Evolutionary conservation across 2,329 filamentous ascomycete species (phyloP).

Genomic region (Aspergillus melleus): DNA sequence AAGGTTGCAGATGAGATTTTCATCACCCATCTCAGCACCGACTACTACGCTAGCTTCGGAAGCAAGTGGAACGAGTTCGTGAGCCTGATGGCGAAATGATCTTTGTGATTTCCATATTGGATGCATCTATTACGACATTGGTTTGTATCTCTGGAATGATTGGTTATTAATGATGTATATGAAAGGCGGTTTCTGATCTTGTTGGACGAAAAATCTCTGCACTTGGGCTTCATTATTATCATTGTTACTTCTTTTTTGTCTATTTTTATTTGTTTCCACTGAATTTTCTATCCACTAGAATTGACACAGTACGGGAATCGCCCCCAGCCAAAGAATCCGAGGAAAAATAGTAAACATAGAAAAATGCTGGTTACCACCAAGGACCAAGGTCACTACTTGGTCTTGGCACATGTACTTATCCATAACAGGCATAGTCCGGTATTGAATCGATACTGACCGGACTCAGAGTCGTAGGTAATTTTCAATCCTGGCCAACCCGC

Average conservation of each 20-base stretch:
- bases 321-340: background rate
- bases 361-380: background rate
- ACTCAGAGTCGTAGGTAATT: background rate
- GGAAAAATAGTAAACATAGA: background rate
- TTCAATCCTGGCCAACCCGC: background rate
- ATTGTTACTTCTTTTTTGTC: background rate
- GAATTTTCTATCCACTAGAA: background rate
- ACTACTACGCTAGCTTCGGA: slow-evolving; percentile 46
- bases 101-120: background rate
- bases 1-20: slow-evolving; percentile 41
- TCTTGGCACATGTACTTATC: background rate
- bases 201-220: background rate
- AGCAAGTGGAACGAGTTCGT: slow-evolving; percentile 40
- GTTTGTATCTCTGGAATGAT: background rate
- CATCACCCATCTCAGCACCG: slow-evolving; percentile 39
- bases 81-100: slow-evolving; percentile 30
- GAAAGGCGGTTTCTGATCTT: background rate
- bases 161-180: slow-evolving; percentile 8
- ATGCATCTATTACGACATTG: background rate
- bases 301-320: background rate
- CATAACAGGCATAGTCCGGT: background rate
- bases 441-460: background rate
- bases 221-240: background rate
- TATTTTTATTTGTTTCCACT: background rate
- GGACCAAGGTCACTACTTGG: too few species aligned